Evolutionary conservation across 305 asterid genomes (phyloP).

Genomic region (Petunia hybrid): DNA sequence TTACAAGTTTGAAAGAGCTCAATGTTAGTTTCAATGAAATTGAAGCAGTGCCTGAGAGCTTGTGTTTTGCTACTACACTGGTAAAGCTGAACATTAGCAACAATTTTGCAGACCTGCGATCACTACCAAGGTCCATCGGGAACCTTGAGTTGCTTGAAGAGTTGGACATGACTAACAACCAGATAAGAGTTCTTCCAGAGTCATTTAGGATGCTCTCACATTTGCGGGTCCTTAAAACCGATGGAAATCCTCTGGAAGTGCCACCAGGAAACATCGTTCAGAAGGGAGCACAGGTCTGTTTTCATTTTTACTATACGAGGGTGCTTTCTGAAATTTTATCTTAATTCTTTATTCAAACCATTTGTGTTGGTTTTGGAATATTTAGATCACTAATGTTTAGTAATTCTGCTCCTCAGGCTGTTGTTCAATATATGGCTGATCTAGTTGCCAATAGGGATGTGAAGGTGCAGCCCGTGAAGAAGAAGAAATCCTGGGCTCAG

Average conservation of each 20-base stretch:
- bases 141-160: conserved; percentile 92
- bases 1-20: conserved; percentile 70
- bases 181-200: conserved; percentile 84
- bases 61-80: conserved; percentile 89
- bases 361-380: conserved; percentile 15
- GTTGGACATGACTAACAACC: conserved; percentile 89
- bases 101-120: conserved; percentile 85
- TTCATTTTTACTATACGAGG: neutral
- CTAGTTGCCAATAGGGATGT: conserved; percentile 67
- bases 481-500: conserved; percentile 75
- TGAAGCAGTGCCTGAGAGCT: conserved; percentile 90
- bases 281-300: conserved; percentile 84
- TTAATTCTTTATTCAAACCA: neutral
- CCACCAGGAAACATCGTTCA: conserved; percentile 70
- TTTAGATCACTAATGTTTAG: neutral
- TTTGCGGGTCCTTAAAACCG: conserved; percentile 68
- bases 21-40: conserved; percentile 92
- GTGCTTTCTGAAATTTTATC: neutral
- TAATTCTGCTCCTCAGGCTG: conserved; percentile 56
- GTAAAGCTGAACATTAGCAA: conserved; percentile 89
- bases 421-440: conserved; percentile 84
- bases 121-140: conserved; percentile 93
- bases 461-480: conserved; percentile 67
- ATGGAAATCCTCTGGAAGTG: conserved; percentile 83
- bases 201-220: conserved; percentile 80